phyloP scores from a whole-genome alignment of 805 yeast species.

The Candida bentonensis region DNA sequence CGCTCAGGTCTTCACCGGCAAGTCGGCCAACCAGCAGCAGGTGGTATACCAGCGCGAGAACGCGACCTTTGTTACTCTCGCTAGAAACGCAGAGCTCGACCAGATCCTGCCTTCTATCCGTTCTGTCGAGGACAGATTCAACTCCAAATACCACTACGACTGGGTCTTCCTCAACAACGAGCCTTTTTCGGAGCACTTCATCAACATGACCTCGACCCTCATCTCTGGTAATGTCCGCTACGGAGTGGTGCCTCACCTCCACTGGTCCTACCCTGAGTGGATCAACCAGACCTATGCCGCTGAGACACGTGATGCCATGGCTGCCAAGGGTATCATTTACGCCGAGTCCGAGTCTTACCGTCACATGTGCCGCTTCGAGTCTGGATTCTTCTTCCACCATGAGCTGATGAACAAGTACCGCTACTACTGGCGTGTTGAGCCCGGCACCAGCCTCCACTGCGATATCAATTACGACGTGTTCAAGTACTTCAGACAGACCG shows the following conservation, averaged over 20 bases:
- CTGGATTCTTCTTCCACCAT: slow-evolving; percentile 80
- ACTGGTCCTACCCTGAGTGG: slow-evolving; percentile 81
- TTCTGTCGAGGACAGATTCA: slow-evolving; percentile 75
- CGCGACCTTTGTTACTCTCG: slow-evolving; percentile 73
- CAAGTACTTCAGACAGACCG: slow-evolving; percentile 67
- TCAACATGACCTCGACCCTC: slow-evolving; percentile 40
- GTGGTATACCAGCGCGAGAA: slow-evolving; percentile 26
- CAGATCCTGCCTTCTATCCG: slow-evolving; percentile 51
- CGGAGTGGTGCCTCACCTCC: slow-evolving; percentile 61
- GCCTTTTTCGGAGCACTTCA: slow-evolving; percentile 64
- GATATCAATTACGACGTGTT: slow-evolving; percentile 68
- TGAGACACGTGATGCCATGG: slow-evolving; percentile 38
- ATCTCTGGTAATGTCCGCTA: slow-evolving; percentile 61
- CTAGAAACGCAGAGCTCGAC: slow-evolving; percentile 60
- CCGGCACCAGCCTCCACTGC: slow-evolving; percentile 66
- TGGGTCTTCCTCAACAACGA: slow-evolving; percentile 88
- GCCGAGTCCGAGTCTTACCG: slow-evolving; percentile 60
- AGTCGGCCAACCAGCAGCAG: background rate
- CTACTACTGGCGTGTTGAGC: slow-evolving; percentile 94
- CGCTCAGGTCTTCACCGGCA: background rate
- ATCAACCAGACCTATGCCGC: slow-evolving; percentile 61
- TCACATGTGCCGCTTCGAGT: slow-evolving; percentile 87
- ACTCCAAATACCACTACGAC: slow-evolving; percentile 60
- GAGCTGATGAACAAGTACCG: slow-evolving; percentile 62
- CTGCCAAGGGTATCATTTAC: slow-evolving; percentile 37